Evolutionary conservation across 2,329 filamentous ascomycete genomes (phyloP).

Genomic region (Monosporascus ibericus): DNA sequence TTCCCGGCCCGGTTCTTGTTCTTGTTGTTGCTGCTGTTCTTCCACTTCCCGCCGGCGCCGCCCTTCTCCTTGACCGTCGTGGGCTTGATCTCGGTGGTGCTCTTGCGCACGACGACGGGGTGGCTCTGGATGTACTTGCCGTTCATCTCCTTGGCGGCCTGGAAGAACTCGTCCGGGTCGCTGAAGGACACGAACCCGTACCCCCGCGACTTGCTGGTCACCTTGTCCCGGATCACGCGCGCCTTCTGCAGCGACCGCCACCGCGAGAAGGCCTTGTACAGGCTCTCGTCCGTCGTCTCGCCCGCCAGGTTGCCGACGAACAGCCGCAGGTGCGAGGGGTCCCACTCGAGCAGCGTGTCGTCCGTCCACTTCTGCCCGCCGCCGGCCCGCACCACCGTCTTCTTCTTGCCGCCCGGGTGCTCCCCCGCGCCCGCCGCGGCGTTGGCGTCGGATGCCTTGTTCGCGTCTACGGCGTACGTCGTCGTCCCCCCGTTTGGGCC

Average conservation of each 20-base stretch:
- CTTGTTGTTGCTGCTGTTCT: slow-evolving; percentile 23
- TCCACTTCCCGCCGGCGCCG: slow-evolving; percentile 21
- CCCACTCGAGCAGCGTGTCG: slow-evolving; percentile 85
- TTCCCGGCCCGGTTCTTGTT: slow-evolving; percentile 29
- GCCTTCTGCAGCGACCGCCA: slow-evolving; percentile 89
- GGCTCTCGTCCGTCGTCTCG: slow-evolving; percentile 92
- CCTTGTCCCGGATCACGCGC: slow-evolving; percentile 89
- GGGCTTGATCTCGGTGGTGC: slow-evolving; percentile 85
- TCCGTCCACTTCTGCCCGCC: slow-evolving; percentile 94
- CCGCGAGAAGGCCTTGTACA: slow-evolving; percentile 86
- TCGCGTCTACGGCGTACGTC: slow-evolving; percentile 36
- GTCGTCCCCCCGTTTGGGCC: slow-evolving; percentile 26
- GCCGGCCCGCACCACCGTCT: slow-evolving; percentile 82
- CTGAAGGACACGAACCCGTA: slow-evolving; percentile 96
- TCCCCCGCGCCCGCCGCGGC: slow-evolving; percentile 24
- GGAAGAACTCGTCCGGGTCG: slow-evolving; percentile 93
- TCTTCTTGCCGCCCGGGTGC: slow-evolving; percentile 55
- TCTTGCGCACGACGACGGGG: slow-evolving; percentile 79
- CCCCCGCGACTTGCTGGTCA: slow-evolving; percentile 91
- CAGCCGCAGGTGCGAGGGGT: slow-evolving; percentile 85
- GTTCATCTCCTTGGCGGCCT: slow-evolving; percentile 95
- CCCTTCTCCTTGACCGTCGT: slow-evolving; percentile 54
- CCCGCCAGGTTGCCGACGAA: slow-evolving; percentile 96
- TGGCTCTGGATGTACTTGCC: slow-evolving; percentile 99
- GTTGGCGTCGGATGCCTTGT: slow-evolving; percentile 17